A percentile compares a stretch with the other conserved stretches of the same genome.
phyloP scores from a whole-genome alignment of 2,329 filamentous ascomycete genomes.

The Sporothrix brasiliensis region DNA sequence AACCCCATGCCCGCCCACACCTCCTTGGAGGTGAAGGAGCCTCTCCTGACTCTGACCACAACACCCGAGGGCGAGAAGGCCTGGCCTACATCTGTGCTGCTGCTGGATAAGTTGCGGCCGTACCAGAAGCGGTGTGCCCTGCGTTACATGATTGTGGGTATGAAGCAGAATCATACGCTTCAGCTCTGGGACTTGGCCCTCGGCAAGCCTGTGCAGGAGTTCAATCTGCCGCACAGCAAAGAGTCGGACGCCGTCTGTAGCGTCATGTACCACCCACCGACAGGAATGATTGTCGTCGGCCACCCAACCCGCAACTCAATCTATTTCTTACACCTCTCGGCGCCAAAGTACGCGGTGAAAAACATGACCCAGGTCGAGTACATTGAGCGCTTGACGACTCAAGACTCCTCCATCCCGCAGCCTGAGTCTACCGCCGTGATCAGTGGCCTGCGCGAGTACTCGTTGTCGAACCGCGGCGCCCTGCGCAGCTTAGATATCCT shows the following conservation, averaged over 20 bases:
- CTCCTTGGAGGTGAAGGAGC: slow-evolving; percentile 78
- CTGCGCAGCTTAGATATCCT: slow-evolving; percentile 90
- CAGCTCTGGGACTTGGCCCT: slow-evolving; percentile 98
- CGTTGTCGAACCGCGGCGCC: slow-evolving; percentile 81
- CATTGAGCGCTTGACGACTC: slow-evolving; percentile 73
- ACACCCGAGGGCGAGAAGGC: slow-evolving; percentile 89
- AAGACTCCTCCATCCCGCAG: slow-evolving; percentile 73
- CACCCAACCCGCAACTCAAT: slow-evolving; percentile 97
- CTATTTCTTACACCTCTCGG: slow-evolving; percentile 94
- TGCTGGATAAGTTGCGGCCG: slow-evolving; percentile 93
- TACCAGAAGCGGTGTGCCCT: slow-evolving; percentile 88
- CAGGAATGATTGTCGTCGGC: slow-evolving; percentile 91
- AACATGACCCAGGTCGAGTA: slow-evolving; percentile 86
- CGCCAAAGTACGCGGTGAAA: slow-evolving; percentile 85
- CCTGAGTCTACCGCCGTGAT: slow-evolving; percentile 96
- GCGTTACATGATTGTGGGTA: slow-evolving; percentile 93
- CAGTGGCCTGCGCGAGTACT: slow-evolving; percentile 94
- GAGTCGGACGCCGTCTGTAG: slow-evolving; percentile 98
- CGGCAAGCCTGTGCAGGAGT: slow-evolving; percentile 92
- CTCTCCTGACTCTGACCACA: slow-evolving; percentile 82
- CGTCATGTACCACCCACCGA: slow-evolving; percentile 87
- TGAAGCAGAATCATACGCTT: slow-evolving; percentile 98
- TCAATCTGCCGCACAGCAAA: slow-evolving; percentile 93
- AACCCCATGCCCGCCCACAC: slow-evolving; percentile 58
- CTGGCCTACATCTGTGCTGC: slow-evolving; percentile 92